Conservation (phyloP, 1,284 basidiomycete genomes). For the Cerrena zonata region DNA sequence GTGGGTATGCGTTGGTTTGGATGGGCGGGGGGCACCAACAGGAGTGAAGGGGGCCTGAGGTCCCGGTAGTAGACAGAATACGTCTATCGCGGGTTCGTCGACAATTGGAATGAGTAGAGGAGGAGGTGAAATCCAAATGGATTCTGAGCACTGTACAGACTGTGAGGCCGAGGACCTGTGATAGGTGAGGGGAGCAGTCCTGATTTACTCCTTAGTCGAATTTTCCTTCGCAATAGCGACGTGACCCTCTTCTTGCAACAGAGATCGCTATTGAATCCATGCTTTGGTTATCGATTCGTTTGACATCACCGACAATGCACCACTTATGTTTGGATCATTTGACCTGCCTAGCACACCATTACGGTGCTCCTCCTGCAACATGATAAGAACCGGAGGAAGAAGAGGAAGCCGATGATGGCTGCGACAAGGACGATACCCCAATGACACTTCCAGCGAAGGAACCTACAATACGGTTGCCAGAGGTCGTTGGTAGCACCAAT, state of each 20-base stretch:
- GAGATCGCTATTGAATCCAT: constrained; percentile 2
- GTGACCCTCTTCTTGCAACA: constrained; percentile 16
- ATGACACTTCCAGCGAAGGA: constrained; percentile 33
- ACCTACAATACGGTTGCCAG: constrained; percentile 20
- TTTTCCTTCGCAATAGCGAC: constrained; percentile 21
- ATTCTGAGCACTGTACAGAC: too few species aligned
- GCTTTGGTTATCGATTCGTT: constrained; percentile 10
- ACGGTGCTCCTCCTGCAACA: constrained; percentile 10
- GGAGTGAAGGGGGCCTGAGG: background rate
- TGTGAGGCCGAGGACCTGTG: background rate
- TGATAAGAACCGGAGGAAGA: constrained; percentile 18
- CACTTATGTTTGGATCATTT: constrained; percentile 17
- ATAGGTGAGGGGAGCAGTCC: constrained; percentile 11
- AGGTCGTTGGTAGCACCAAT: constrained; percentile 6
- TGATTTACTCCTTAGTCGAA: constrained; percentile 12
- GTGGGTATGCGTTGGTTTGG: constrained; percentile 12
- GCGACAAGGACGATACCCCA: constrained; percentile 26
- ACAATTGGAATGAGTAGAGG: constrained; percentile 7
- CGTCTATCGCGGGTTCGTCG: constrained; percentile 5
- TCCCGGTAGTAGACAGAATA: constrained; percentile 5
- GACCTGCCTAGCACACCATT: constrained; percentile 16
- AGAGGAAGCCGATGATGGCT: constrained; percentile 22
- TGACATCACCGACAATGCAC: constrained; percentile 7
- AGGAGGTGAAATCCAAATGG: too few species aligned
- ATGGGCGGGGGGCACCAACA: background rate